Evolutionary conservation across 108 stramenopile genomes (phyloP).

Genomic region (Skeletonema menzelii): DNA sequence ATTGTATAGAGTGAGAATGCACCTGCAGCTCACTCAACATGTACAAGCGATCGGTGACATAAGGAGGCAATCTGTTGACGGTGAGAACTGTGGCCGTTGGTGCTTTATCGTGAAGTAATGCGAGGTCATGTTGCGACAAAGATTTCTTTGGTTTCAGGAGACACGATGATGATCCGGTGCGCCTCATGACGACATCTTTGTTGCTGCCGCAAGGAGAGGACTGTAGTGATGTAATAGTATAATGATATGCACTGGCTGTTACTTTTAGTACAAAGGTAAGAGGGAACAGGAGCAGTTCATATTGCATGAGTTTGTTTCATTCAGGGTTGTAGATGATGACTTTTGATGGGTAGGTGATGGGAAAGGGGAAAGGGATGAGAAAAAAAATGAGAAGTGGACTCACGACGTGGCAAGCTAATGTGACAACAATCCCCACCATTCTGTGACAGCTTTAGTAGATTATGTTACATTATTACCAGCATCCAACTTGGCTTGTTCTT

Average conservation of each 20-base stretch:
- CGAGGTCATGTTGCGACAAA: conserved; percentile 24
- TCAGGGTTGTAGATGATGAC: too few species aligned
- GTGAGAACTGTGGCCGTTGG: conserved; percentile 44
- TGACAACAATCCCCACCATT: too few species aligned
- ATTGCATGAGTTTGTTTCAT: too few species aligned
- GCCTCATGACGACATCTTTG: conserved; percentile 23
- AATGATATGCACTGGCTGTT: too few species aligned
- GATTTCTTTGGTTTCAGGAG: conserved; percentile 28
- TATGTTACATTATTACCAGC: not conserved
- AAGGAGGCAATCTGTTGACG: conserved; percentile 20
- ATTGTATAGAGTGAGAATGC: conserved; percentile 42
- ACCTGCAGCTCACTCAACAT: conserved; percentile 59
- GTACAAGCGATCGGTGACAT: conserved; percentile 59
- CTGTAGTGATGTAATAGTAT: not conserved
- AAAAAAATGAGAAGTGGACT: too few species aligned
- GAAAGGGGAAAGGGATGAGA: too few species aligned
- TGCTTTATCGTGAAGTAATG: conserved; percentile 13
- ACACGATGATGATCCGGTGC: conserved; percentile 41
- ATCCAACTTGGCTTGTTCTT: not conserved
- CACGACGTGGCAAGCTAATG: too few species aligned
- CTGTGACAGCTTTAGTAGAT: too few species aligned
- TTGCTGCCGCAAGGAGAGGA: not conserved
- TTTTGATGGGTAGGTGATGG: too few species aligned
- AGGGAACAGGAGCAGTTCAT: too few species aligned
- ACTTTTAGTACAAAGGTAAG: too few species aligned